A percentile compares a stretch with the other conserved stretches of the same genome.
Evolutionary conservation across 257 asterid species (phyloP).

Genomic region (Asclepias syriaca): DNA sequence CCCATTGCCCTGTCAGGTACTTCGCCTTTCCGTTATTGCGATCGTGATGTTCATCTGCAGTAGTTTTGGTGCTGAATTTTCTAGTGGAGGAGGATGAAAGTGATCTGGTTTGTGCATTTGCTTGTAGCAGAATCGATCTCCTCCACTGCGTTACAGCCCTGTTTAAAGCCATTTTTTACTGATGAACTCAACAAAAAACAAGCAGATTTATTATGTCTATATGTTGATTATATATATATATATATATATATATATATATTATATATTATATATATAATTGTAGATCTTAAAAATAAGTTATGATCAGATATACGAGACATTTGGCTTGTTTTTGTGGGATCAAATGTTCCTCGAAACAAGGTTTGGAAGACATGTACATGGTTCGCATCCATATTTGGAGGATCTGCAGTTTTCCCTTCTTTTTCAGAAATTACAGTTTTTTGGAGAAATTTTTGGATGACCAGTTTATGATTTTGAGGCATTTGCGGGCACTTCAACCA

Average conservation of each 20-base stretch:
- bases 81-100: conserved; percentile 2
- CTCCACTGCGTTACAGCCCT: neutral
- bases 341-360: neutral
- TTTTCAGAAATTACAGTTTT: neutral
- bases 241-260: too few relatives aligned
- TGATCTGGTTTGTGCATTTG: neutral
- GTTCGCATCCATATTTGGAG: neutral
- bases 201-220: neutral
- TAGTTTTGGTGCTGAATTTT: neutral
- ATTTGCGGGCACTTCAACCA: neutral
- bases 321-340: neutral
- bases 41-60: too few relatives aligned
- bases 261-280: neutral
- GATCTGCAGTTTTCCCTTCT: neutral
- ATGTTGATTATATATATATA: neutral
- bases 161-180: conserved; percentile 2
- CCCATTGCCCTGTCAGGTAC: conserved; percentile 4
- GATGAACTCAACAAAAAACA: neutral
- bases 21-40: neutral
- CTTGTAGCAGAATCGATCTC: neutral
- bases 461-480: neutral
- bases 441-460: neutral
- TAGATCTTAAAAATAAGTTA: neutral
- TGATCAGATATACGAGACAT: neutral
- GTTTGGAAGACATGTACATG: neutral